Evolutionary conservation across 2,329 filamentous ascomycete genomes (phyloP).

Genomic region (Penicillium sp.): DNA sequence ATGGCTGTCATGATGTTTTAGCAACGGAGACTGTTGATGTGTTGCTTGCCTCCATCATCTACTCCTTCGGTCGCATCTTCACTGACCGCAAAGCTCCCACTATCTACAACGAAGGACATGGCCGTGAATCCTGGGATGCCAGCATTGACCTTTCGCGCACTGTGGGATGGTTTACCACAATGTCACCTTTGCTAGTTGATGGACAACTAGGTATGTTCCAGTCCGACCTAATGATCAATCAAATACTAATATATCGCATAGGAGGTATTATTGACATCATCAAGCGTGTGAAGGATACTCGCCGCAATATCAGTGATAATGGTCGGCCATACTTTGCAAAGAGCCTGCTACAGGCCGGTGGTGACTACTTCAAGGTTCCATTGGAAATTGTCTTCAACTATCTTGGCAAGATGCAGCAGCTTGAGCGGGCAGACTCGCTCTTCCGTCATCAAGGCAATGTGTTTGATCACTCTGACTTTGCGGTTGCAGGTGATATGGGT

Average conservation of each 20-base stretch:
- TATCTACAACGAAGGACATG: constrained; percentile 53
- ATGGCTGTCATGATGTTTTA: constrained; percentile 33
- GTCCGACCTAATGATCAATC: background rate
- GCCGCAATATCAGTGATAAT: constrained; percentile 34
- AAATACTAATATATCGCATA: constrained; percentile 11
- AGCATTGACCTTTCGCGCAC: constrained; percentile 49
- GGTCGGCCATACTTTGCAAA: constrained; percentile 39
- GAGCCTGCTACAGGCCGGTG: constrained; percentile 29
- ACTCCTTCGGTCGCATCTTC: constrained; percentile 48
- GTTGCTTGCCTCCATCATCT: constrained; percentile 37
- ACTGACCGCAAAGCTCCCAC: constrained; percentile 43
- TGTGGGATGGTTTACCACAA: constrained; percentile 53
- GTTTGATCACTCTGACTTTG: constrained; percentile 29
- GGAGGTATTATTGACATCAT: constrained; percentile 32
- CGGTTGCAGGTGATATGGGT: constrained; percentile 47
- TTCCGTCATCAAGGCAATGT: constrained; percentile 42
- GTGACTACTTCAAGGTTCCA: constrained; percentile 39
- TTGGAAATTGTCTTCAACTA: constrained; percentile 45
- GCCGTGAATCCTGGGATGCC: constrained; percentile 47
- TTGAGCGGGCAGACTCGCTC: constrained; percentile 46
- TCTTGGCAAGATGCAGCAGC: constrained; percentile 41
- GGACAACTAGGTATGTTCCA: constrained; percentile 25
- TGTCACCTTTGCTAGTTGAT: constrained; percentile 43
- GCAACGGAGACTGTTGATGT: constrained; percentile 41
- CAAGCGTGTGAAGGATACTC: constrained; percentile 40